Conservation (phyloP, 306 rosid species). For the Cucumis melo region DNA sequence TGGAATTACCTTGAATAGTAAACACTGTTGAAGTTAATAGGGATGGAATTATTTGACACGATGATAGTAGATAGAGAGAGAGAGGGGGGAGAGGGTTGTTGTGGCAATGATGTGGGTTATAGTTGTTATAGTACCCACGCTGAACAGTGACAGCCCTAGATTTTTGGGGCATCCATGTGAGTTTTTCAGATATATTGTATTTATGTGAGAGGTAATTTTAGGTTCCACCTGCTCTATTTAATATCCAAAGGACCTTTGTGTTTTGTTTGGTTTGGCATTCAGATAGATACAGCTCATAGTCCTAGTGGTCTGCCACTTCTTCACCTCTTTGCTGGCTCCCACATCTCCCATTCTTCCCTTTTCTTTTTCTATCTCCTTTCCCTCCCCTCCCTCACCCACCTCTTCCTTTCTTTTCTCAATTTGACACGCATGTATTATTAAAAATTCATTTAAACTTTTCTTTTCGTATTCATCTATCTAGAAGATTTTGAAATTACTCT, state of each 20-base stretch:
- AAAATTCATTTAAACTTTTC: no score
- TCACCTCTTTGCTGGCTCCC: not conserved
- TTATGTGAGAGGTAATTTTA: not conserved
- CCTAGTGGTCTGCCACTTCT: not conserved
- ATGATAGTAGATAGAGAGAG: no score
- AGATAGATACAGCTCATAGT: constrained; percentile 6
- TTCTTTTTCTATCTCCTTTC: not conserved
- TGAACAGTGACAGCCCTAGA: constrained; percentile 12
- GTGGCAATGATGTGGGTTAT: constrained; percentile 1
- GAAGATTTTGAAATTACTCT: no score
- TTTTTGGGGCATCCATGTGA: constrained; percentile 10
- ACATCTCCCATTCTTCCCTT: not conserved
- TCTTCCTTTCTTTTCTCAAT: not conserved
- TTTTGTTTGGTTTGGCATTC: not conserved
- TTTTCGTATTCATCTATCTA: no score
- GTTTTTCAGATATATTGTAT: not conserved
- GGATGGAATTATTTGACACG: no score
- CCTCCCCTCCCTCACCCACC: not conserved
- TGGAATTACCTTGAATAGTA: no score
- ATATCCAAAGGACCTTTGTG: not conserved
- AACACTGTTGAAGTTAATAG: no score
- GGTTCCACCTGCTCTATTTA: constrained; percentile 1
- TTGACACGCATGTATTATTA: no score
- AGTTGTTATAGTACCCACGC: constrained; percentile 6
- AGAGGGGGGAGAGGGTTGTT: not conserved